phyloP scores from a whole-genome alignment of 2,329 filamentous ascomycete species.

The Colletotrichum tanaceti region DNA sequence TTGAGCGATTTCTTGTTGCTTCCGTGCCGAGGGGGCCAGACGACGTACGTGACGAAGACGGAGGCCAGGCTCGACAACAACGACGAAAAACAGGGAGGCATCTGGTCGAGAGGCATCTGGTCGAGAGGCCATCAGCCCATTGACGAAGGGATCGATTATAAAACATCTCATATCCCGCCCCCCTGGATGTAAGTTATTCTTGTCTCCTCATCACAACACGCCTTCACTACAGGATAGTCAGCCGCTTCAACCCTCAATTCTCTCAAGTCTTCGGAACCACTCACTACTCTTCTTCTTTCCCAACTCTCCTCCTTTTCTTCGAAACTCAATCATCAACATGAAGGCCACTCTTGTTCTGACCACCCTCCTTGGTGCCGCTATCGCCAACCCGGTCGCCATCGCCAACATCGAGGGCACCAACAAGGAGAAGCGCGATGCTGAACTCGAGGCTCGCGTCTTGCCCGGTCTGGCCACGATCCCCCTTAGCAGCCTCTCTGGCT shows the following conservation, averaged over 20 bases:
- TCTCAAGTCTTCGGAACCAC: constrained; percentile 23
- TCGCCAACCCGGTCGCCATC: constrained; percentile 32
- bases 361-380: constrained; percentile 17
- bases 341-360: constrained; percentile 35
- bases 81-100: neutral
- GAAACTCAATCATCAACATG: constrained; percentile 32
- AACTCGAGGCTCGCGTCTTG: neutral
- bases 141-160: constrained; percentile 25
- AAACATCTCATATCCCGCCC: constrained; percentile 23
- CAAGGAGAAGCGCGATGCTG: constrained; percentile 16
- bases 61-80: neutral
- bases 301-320: neutral
- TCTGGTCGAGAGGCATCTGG: neutral
- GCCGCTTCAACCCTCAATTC: constrained; percentile 27
- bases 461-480: neutral
- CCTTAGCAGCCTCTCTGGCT: neutral
- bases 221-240: constrained; percentile 37
- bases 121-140: neutral
- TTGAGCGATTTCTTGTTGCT: constrained; percentile 6
- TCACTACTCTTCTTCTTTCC: constrained; percentile 12
- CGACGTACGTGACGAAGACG: constrained; percentile 23
- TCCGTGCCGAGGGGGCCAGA: constrained; percentile 18
- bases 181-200: neutral
- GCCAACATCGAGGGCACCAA: constrained; percentile 5
- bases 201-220: constrained; percentile 29